Evolutionary conservation across 345 rosid genomes (phyloP), one percentile per base, ranked within the genome.

Genomic region (Lepidium sativum): DNA sequence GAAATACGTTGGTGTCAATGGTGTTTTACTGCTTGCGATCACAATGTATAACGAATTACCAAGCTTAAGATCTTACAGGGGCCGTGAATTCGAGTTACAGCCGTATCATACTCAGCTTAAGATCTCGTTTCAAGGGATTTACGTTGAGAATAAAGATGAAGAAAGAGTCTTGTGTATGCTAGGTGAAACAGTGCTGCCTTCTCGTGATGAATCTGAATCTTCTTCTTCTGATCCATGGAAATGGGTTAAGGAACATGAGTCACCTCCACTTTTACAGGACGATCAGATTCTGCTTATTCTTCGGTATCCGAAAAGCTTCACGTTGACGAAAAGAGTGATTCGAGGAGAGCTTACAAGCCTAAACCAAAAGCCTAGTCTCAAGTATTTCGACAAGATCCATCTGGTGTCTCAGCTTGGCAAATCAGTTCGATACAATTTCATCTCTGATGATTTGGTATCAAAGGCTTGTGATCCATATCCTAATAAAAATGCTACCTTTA

Each of bases 391-490:
- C 71, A 75, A 74, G 33, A 80, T 88, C 27, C 77, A 63, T 57
- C 79, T 91, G 17, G 66, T 76, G 43, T 89, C 96, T 15, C 92
- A 84, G 75, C 60, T 78, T 44, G 79, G 84, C 35, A 80, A 72
- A 70, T 78, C 78, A 0, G 73, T 73, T 47, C 77, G 34, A 7
- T 88, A 84, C 31, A 80, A 79, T 49, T 91, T 91, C 15, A 81
- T 71, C 16, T 74, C 84, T 16, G 76, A 74, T 13, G 80, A 62
- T 21, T 43, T 84, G 43, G 77, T 91, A 18, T 79, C 89, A 29
- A 79, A 71, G 72, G 88, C 89, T 13, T 91, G 98, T 61, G 70
- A 79, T 60, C 83, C 92, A 9, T 85, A 87, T 73, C 97, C 97
- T 0, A 82, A 69, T 42, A 64, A 49, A 40, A 57, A 29, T 25